Evolutionary conservation across 768 basidiomycete species (phyloP), one percentile per base, ranked within the genome.

Genomic region (Panellus pusillus): DNA sequence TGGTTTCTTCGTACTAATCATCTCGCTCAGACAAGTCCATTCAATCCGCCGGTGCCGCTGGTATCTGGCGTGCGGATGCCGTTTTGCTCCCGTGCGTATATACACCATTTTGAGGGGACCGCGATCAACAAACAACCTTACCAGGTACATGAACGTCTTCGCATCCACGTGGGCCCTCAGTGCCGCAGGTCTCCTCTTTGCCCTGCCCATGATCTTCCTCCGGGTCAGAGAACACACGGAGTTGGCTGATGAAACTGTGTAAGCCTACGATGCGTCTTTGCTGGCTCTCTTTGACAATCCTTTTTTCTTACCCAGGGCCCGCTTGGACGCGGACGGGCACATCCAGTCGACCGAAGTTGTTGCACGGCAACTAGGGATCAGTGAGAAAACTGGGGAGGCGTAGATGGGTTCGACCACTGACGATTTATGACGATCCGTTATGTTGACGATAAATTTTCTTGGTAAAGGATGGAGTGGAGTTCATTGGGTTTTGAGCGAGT

Each of bases 11-110:
- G 44, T 3, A 17, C n/a, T 57, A 24, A 49, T 41, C 4, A 13
- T 49, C 29, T 38, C 28, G 7, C 52, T 17, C 52, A 80, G 87
- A 89, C 59, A 89, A 91, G 65, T 84, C 84, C 2, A 72, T 90
- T 39, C 89, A 91, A 65, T 88, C 86, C 12, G 87, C 87, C 8
- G 89, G 85, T 55, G 88, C 81, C 18, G 89, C 86, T 2, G 87
- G 82, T 37, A 70, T 79, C 14, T 91, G 88, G 87, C 77, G 83
- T 40, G 83, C 81, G 9, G 89, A 91, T 69, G 87, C 76, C 4
- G 73, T 81, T 15, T 66, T 69, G 35, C 61, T 75, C 19, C 86
- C 89, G 84, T 89, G 64, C 67, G 86, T 24, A 24, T 2, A 3
- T 74, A 17, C 44, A 28, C n/a, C 24, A 40, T 28, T 28, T 61